Conservation (phyloP, 495 filamentous ascomycete species). For the Delitschia confertaspora region DNA sequence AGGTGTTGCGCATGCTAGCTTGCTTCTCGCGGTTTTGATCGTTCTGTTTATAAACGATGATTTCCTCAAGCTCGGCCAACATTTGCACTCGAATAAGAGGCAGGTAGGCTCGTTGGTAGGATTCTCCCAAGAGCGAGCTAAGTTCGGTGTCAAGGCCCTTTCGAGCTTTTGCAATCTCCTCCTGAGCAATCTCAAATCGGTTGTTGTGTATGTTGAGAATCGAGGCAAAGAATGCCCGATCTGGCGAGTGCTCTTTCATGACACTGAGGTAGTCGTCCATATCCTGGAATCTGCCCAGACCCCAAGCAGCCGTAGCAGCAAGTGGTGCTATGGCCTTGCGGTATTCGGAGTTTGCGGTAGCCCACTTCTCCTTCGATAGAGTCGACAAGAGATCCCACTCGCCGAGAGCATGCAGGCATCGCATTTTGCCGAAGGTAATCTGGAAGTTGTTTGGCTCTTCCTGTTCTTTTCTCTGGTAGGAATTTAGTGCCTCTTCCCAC, state of each 20-base stretch:
- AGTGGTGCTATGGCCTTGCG: conserved; percentile 82
- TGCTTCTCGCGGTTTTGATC: conserved; percentile 69
- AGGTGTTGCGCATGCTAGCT: conserved; percentile 81
- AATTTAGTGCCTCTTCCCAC: conserved; percentile 94
- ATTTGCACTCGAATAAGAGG: conserved; percentile 96
- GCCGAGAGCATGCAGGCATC: conserved; percentile 90
- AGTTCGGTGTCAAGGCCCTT: conserved; percentile 92
- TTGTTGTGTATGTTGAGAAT: conserved; percentile 91
- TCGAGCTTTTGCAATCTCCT: conserved; percentile 80
- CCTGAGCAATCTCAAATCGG: conserved; percentile 77
- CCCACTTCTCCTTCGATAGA: conserved; percentile 87
- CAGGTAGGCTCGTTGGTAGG: conserved; percentile 91
- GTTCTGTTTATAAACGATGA: conserved; percentile 93
- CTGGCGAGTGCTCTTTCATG: conserved; percentile 87
- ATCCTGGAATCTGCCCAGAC: conserved; percentile 86
- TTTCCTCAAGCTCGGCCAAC: conserved; percentile 96
- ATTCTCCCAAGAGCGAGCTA: conserved; percentile 87
- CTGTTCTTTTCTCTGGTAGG: conserved; percentile 71
- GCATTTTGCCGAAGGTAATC: conserved; percentile 98
- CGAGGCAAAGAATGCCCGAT: conserved; percentile 94
- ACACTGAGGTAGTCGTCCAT: conserved; percentile 95
- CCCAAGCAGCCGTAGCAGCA: conserved; percentile 96
- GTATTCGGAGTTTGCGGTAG: conserved; percentile 71
- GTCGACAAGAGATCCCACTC: conserved; percentile 90
- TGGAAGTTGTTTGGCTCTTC: conserved; percentile 72